Evolutionary conservation across 495 filamentous ascomycete genomes (phyloP), one percentile per base, ranked within the genome.

Genomic region (Trichoderma erinaceum): DNA sequence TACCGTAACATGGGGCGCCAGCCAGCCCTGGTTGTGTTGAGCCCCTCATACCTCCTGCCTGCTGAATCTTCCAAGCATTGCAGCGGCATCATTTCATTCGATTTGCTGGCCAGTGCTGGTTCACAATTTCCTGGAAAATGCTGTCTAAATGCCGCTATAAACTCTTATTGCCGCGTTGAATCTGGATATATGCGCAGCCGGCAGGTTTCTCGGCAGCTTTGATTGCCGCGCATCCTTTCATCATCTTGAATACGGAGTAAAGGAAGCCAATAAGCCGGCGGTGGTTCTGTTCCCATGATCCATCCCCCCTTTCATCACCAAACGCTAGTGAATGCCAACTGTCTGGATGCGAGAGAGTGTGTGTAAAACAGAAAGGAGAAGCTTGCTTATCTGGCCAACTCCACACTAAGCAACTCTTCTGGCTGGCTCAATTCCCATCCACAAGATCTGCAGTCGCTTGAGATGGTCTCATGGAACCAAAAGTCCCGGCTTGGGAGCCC

Each of bases 381-480:
- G 56, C 25, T 61, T 61, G 56, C 56, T 61, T 61, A 61, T 61
- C 56, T 61, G 27, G 56, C 56, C 8, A 61, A 29, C 56, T 61
- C 56, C 56, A 61, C 56, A 16, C 25, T 13, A 2, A 32, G 13
- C 56, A 23, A 4, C 56, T 61, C 16, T 10, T 61, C 23, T 12
- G 50, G 50, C 56, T 61, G 27, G 23, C 27, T 25, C 8, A 61
- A 12, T 32, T 32, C 21, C n/a, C 4, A 32, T 13, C 10, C 13
- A 61, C 56, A 32, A 12, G 56, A 32, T 61, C 56, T 61, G 27
- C 56, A 32, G 27, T 35, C 56, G 56, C 56, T 32, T 29, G 27
- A 61, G 56, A 32, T 16, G 56, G 11, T 25, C 23, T 61, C 56
- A 23, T 10, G 56, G 27, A 25, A 18, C 25, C 56, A 61, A 27